Evolutionary conservation across 2,329 filamentous ascomycete genomes (phyloP), one percentile per base, ranked within the genome.

Genomic region (Hypomyces rosellus): DNA sequence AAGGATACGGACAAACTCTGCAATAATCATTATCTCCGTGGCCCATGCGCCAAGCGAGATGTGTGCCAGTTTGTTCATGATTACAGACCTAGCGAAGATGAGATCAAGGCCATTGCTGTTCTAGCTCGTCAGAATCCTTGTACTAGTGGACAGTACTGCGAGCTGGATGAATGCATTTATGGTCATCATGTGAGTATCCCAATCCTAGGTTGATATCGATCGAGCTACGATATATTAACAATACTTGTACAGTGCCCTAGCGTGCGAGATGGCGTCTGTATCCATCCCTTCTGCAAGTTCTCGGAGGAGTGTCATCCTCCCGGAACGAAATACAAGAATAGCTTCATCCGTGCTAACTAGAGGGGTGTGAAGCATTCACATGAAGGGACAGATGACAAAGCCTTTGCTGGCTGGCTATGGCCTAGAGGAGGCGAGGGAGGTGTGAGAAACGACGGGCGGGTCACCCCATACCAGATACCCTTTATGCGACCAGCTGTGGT

Each of bases 1-100:
- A 76, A 74, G 49, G 75, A 75, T 33, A 67, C 65, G 56, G 72
- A 76, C 54, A 83, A 83, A 63, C 66, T 82, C 7, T 84, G 81
- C 69, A 84, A 84, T 61, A 80, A 80, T 45, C 77, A 81, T 58
- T 83, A 80, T 58, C 70, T 84, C 30, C 71, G 78, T 15, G 79
- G 78, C 0, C 75, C 75, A 1, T 84, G 81, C 56, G 61, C 69
- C 44, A 82, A 81, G 57, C 72, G 71, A 9, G 68, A 73, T n/a
- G 66, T 69, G 5, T 84, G 81, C 64, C 69, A 66, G 45, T 84
- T 82, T 57, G 75, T 78, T 51, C 81, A 84, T 62, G 67, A 74
- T 42, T 76, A 81, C 58, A 74, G 69, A 54, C 72, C 76, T 3
- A 74, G 69, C 5, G 65, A 70, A 18, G 78, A 82, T 3, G 80